These are phyloP conservation scores for Cutaneotrichosporon mucoides DNA, from an alignment of 1,284 basidiomycete genomes.

Conservation along the genomic window DNA sequence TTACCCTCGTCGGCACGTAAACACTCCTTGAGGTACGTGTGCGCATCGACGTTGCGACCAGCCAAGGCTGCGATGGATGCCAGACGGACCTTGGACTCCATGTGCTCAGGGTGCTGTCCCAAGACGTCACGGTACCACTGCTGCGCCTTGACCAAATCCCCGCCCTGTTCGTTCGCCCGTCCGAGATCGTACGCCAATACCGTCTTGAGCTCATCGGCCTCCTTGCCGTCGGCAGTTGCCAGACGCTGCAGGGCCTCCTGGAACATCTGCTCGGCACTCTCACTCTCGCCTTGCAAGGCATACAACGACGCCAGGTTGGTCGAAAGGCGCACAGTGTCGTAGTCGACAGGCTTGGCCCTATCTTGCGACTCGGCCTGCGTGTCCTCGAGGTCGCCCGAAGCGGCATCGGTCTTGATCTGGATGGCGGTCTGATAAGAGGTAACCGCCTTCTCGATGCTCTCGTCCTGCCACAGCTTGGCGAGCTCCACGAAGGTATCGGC, in stretches of 20 bases:
- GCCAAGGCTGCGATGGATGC: conserved; percentile 68
- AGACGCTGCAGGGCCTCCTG: conserved; percentile 48
- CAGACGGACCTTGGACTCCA: conserved; percentile 87
- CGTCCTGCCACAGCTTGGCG: conserved; percentile 77
- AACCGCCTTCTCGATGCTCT: conserved; percentile 66
- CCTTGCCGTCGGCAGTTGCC: conserved; percentile 53
- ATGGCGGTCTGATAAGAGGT: conserved; percentile 70
- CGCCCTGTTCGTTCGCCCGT: conserved; percentile 76
- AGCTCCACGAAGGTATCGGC: conserved; percentile 81
- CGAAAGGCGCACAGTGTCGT: conserved; percentile 52
- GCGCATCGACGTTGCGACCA: conserved; percentile 71
- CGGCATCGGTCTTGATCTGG: conserved; percentile 47
- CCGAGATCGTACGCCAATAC: conserved; percentile 84
- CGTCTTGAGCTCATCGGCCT: conserved; percentile 61
- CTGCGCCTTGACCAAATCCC: conserved; percentile 65
- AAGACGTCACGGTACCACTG: conserved; percentile 82
- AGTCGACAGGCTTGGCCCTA: conserved; percentile 22
- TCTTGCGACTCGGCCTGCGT: conserved; percentile 9
- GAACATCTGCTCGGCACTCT: conserved; percentile 53
- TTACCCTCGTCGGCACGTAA: conserved; percentile 44
- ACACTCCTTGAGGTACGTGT: conserved; percentile 80
- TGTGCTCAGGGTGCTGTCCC: conserved; percentile 81
- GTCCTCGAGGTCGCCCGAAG: conserved; percentile 8
- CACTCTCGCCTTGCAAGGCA: conserved; percentile 63
- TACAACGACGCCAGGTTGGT: conserved; percentile 78